Evolutionary conservation across 2,329 filamentous ascomycete genomes (phyloP).

Genomic region (Domatiomyces globalis): DNA sequence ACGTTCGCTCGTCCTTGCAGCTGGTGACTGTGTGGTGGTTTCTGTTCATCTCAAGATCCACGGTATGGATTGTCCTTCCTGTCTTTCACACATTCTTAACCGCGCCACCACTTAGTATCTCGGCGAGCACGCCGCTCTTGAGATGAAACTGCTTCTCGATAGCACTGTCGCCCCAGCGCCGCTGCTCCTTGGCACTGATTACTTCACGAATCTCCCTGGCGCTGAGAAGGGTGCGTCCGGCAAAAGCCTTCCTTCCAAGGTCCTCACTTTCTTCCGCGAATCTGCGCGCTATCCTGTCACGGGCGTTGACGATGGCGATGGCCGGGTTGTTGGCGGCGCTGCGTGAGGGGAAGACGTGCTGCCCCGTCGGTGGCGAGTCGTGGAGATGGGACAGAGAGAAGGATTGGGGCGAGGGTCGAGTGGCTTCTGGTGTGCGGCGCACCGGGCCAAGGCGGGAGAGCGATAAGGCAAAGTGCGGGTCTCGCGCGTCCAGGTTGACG

Average conservation of each 20-base stretch:
- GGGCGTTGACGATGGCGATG: slow-evolving; percentile 38
- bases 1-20: too few relatives aligned
- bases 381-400: slow-evolving; percentile 34
- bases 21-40: too few relatives aligned
- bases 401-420: slow-evolving; percentile 41
- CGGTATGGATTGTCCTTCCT: too few relatives aligned
- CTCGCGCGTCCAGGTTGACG: slow-evolving; percentile 46
- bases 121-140: slow-evolving; percentile 29
- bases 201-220: slow-evolving; percentile 36
- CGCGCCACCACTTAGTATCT: slow-evolving; percentile 7
- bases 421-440: background rate
- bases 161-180: slow-evolving; percentile 23
- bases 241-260: slow-evolving; percentile 27
- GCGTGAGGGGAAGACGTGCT: slow-evolving; percentile 25
- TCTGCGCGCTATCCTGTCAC: slow-evolving; percentile 36
- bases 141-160: slow-evolving; percentile 34
- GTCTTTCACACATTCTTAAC: slow-evolving; percentile 10
- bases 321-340: slow-evolving; percentile 37
- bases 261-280: slow-evolving; percentile 43
- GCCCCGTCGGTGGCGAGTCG: slow-evolving; percentile 19
- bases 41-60: too few relatives aligned
- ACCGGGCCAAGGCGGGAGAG: background rate
- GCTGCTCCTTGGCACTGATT: slow-evolving; percentile 34
- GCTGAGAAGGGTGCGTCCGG: slow-evolving; percentile 35
- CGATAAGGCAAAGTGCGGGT: slow-evolving; percentile 43